These are phyloP conservation scores for Lichtheimia ramosa DNA, from an alignment of 371 early-diverging fungal genomes.

Conservation along the genomic window DNA sequence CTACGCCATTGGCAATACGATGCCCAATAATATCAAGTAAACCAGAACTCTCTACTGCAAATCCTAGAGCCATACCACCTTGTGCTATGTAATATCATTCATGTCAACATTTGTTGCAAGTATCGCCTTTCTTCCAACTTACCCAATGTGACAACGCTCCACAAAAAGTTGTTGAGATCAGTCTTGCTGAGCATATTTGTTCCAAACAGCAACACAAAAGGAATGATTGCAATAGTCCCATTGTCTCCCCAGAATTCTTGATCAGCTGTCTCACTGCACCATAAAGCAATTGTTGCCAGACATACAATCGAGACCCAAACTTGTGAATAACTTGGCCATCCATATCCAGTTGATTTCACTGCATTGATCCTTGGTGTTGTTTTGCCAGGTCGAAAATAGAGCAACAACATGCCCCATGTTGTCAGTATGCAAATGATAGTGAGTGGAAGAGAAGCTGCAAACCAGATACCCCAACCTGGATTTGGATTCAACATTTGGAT, in stretches of 20 bases:
- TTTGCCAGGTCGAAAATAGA: constrained; percentile 60
- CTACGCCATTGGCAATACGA: constrained; percentile 59
- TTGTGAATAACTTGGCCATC: constrained; percentile 36
- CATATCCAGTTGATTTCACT: constrained; percentile 45
- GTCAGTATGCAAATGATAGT: constrained; percentile 67
- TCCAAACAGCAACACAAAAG: constrained; percentile 88
- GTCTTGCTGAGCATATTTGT: constrained; percentile 88
- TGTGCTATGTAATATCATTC: constrained; percentile 59
- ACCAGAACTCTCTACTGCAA: constrained; percentile 20
- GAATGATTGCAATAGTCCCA: constrained; percentile 91
- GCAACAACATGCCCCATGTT: constrained; percentile 78
- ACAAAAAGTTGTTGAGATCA: constrained; percentile 90
- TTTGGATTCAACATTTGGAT: constrained; percentile 80
- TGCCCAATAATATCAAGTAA: constrained; percentile 55
- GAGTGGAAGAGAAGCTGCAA: constrained; percentile 72
- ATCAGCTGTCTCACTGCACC: constrained; percentile 81
- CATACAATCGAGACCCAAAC: constrained; percentile 58
- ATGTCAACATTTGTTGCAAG: background rate
- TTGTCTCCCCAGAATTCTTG: constrained; percentile 82
- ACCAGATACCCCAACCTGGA: constrained; percentile 87
- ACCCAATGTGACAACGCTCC: constrained; percentile 73
- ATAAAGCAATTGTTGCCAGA: constrained; percentile 72
- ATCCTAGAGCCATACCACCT: constrained; percentile 94
- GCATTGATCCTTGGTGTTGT: constrained; percentile 22
- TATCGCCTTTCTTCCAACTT: background rate